Evolutionary conservation across 148 eudicot genomes (phyloP), one percentile per base, ranked within the genome.

Genomic region (Rheum nobile): DNA sequence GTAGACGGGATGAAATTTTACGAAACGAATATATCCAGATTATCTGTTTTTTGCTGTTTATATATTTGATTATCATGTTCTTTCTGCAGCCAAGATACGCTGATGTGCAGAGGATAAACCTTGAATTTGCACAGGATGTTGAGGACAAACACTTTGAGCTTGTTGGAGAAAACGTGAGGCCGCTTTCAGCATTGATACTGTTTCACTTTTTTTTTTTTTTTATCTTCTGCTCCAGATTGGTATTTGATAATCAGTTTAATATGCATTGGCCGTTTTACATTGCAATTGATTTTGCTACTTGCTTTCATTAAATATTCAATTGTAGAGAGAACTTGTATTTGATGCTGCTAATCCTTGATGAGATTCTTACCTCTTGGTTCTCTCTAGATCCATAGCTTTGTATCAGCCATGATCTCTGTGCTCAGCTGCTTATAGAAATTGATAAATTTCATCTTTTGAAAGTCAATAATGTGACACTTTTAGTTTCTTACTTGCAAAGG

Each of bases 51-150:
- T 42, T 12, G 46, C 46, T 47, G 4, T 47, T 4, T 17, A 54
- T 21, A 6, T 54, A 11, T 26, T 57, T 28, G 67, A 9, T 26
- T 57, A 26, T 16, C 26, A 28, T 57, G 67, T 14, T 28, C 32
- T 75, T 73, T 75, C n/a, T 77, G 78, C 90, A 95, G 99, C 46
- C 83, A 13, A 88, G 97, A 81, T 91, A 91, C 83, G 80, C 75
- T 65, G 75, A 84, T 73, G 97, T 95, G 86, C 88, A 86, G 83
- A 83, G 86, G 63, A 86, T 95, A 76, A 90, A 83, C 81, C 96
- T 95, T 71, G 99, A 95, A 79, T 95, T 91, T 79, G 89, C 97
- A 2, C 93, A 88, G 73, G 89, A 81, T 76, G 75, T 95, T 74
- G 99, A 92, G 80, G 99, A 95, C 77, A 86, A 74, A 38, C 93